Conservation (phyloP, 2,329 filamentous ascomycete species). For the Claviceps pazoutovae region DNA sequence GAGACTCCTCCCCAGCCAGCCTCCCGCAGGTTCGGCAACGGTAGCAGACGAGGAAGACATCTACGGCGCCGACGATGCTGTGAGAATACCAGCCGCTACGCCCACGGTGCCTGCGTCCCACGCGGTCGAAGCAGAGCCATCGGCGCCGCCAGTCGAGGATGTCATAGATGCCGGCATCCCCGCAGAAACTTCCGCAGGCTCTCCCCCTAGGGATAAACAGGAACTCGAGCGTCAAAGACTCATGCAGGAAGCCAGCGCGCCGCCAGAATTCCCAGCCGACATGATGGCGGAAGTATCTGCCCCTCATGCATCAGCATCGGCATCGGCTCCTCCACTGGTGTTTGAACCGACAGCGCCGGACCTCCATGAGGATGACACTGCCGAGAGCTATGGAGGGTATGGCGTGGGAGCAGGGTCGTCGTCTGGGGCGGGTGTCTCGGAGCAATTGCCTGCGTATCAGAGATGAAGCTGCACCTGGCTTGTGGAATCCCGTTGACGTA, state of each 20-base stretch:
- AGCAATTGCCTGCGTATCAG: conserved; percentile 27
- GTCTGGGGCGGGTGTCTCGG: conserved; percentile 9
- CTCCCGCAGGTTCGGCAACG: conserved; percentile 29
- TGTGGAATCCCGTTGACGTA: too few relatives aligned
- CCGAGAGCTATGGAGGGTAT: conserved; percentile 27
- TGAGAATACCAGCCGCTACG: conserved; percentile 10
- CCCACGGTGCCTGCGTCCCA: conserved; percentile 7
- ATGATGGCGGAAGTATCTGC: conserved; percentile 19
- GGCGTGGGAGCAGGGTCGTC: conserved; percentile 14
- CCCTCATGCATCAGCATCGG: neutral
- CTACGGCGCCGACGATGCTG: conserved; percentile 32
- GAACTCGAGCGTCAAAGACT: conserved; percentile 56
- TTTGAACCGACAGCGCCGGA: conserved; percentile 40
- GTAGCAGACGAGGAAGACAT: conserved; percentile 32
- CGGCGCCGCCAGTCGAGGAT: conserved; percentile 30
- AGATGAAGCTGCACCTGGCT: conserved; percentile 14
- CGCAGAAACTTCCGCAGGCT: conserved; percentile 15
- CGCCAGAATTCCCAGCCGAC: conserved; percentile 43
- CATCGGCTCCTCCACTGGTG: conserved; percentile 4
- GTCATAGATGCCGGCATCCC: conserved; percentile 20
- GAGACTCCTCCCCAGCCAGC: conserved; percentile 67
- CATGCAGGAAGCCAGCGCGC: conserved; percentile 50
- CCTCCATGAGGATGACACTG: conserved; percentile 33
- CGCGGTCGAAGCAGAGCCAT: conserved; percentile 17
- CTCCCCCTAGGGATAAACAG: conserved; percentile 51